Evolutionary conservation across 31 red algal genomes (phyloP).

Genomic region (Asparagopsis taxiformis): DNA sequence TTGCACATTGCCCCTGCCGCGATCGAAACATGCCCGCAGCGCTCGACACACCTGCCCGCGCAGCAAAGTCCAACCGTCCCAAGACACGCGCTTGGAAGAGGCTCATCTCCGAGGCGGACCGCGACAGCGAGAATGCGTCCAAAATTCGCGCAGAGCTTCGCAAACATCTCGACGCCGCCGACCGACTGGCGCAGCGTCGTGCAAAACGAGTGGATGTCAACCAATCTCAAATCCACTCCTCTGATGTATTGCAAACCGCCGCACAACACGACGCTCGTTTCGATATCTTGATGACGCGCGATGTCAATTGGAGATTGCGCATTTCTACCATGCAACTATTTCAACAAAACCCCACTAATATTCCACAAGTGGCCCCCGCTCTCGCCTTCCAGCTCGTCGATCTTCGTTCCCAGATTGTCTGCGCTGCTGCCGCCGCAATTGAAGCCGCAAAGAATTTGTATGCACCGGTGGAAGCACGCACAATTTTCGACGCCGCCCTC

Average conservation of each 20-base stretch:
- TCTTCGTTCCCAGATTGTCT: conserved; percentile 4
- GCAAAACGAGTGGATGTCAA: too few relatives aligned
- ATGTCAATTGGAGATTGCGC: neutral
- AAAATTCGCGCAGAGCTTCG: conserved; percentile 3
- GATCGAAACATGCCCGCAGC: too few relatives aligned
- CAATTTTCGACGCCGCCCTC: conserved; percentile 1
- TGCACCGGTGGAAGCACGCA: neutral
- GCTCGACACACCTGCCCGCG: conserved; percentile 12
- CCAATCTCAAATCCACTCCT: too few relatives aligned
- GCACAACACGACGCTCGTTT: too few relatives aligned
- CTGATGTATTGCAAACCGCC: too few relatives aligned
- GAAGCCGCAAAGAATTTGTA: neutral
- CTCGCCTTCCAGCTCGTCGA: conserved; percentile 1
- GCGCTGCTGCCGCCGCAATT: neutral
- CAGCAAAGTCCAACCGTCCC: neutral
- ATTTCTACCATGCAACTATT: neutral
- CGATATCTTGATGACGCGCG: neutral
- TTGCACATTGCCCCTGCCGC: too few relatives aligned
- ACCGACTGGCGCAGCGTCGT: neutral
- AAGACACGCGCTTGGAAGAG: conserved; percentile 5
- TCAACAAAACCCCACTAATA: conserved; percentile 2
- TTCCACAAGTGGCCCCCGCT: neutral
- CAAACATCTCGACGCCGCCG: conserved; percentile 2
- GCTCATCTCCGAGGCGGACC: conserved; percentile 3
- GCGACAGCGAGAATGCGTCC: neutral